phyloP scores from a whole-genome alignment of 208 protist genomes.

The Kentomonas sorsogonicus region DNA sequence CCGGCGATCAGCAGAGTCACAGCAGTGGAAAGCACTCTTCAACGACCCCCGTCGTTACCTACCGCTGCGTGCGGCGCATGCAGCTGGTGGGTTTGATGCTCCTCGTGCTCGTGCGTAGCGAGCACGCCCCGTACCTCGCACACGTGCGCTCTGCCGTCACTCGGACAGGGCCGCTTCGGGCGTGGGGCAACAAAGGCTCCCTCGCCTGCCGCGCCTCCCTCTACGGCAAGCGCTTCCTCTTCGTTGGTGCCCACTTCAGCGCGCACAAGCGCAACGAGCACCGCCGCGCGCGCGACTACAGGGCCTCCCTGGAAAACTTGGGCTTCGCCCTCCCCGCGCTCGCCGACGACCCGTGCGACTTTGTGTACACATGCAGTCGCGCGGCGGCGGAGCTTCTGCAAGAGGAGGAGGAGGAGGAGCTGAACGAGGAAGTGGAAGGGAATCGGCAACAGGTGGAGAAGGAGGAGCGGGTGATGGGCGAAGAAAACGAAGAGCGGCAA shows the following conservation, averaged over 20 bases:
- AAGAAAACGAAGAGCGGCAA: too few species aligned
- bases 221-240: conserved; percentile 84
- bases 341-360: conserved; percentile 71
- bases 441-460: neutral
- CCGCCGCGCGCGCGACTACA: conserved; percentile 68
- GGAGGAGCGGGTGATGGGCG: neutral
- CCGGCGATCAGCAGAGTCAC: too few species aligned
- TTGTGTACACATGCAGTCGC: conserved; percentile 55
- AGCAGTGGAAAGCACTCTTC: too few species aligned
- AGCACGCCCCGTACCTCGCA: conserved; percentile 56
- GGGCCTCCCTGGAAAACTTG: conserved; percentile 57
- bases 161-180: conserved; percentile 62
- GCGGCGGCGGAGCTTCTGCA: conserved; percentile 11
- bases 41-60: conserved; percentile 34
- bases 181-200: conserved; percentile 90
- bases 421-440: too few species aligned
- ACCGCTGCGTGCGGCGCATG: conserved; percentile 57
- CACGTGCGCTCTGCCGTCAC: conserved; percentile 69
- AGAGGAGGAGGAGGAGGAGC: conserved; percentile 9
- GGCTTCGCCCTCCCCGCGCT: conserved; percentile 47
- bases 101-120: conserved; percentile 49
- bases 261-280: conserved; percentile 87
- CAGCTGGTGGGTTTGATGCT: conserved; percentile 78
- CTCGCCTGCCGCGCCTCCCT: conserved; percentile 80
- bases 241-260: conserved; percentile 87